A percentile compares a stretch with the other conserved stretches of the same genome.
Conservation (phyloP, 179 eudicot species). For the Beta corolliflora region DNA sequence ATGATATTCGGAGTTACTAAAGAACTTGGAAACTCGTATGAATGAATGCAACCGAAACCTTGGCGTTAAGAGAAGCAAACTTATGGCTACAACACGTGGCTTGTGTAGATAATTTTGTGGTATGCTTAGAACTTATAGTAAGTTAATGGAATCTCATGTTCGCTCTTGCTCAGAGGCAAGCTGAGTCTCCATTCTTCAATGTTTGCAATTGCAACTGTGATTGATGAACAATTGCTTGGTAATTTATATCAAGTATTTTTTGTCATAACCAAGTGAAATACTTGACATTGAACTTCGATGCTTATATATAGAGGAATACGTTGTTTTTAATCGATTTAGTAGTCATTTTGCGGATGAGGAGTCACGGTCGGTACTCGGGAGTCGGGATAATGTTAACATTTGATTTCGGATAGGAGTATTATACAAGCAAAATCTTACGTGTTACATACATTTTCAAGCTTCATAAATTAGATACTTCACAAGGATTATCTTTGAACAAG, state of each 20-base stretch:
- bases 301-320: background rate
- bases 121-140: background rate
- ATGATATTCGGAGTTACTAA: slow-evolving; percentile 86
- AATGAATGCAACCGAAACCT: slow-evolving; percentile 26
- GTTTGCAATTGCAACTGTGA: background rate
- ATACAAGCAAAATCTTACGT: background rate
- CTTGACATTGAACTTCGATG: background rate
- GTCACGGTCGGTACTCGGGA: background rate
- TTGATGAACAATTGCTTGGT: slow-evolving; percentile 10
- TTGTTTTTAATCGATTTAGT: background rate
- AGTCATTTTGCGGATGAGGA: background rate
- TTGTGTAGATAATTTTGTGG: slow-evolving; percentile 29
- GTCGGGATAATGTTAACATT: too few relatives aligned
- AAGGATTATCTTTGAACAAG: background rate
- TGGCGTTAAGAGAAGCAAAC: background rate
- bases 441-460: background rate
- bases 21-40: slow-evolving; percentile 86
- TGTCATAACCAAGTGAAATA: background rate
- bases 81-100: slow-evolving; percentile 4
- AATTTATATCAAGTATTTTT: background rate
- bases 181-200: slow-evolving; percentile 4
- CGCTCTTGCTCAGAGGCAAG: slow-evolving; percentile 15
- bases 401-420: background rate
- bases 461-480: background rate
- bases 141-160: background rate